These are phyloP conservation scores for Bruguiera parviflora DNA, from an alignment of 345 rosid species.

Conservation along the genomic window DNA sequence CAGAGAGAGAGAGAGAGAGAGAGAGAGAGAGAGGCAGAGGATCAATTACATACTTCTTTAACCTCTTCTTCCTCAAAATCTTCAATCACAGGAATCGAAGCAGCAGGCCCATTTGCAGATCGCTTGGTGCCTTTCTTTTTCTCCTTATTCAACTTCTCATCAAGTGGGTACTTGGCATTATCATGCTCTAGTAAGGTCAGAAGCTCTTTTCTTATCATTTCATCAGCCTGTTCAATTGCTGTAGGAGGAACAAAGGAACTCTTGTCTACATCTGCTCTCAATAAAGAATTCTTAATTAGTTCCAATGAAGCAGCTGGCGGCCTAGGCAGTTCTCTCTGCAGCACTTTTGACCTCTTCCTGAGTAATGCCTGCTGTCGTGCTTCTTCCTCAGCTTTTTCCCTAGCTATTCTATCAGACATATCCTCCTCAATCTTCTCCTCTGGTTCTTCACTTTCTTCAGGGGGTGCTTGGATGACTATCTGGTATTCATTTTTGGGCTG, in stretches of 20 bases:
- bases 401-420: conserved; percentile 89
- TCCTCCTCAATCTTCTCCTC: conserved; percentile 97
- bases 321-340: conserved; percentile 96
- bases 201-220: conserved; percentile 81
- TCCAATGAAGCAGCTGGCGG: conserved; percentile 91
- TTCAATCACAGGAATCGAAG: conserved; percentile 57
- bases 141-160: conserved; percentile 58
- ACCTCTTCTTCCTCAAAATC: conserved; percentile 82
- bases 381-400: conserved; percentile 94
- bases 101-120: conserved; percentile 47
- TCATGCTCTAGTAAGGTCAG: conserved; percentile 78
- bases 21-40: not conserved
- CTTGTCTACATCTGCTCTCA: conserved; percentile 80
- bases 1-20: no score
- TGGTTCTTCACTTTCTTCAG: conserved; percentile 80
- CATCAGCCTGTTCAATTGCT: conserved; percentile 79
- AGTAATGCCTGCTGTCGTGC: conserved; percentile 78
- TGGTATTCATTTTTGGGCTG: conserved; percentile 95
- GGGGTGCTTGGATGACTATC: conserved; percentile 71
- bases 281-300: conserved; percentile 70
- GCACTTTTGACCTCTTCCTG: conserved; percentile 92
- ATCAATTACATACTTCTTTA: conserved; percentile 51
- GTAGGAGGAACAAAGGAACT: conserved; percentile 94
- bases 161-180: conserved; percentile 97
- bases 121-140: conserved; percentile 77